Evolutionary conservation across 768 basidiomycete species (phyloP), one percentile per base, ranked within the genome.

Genomic region (Psilocybe subaeruginosa): DNA sequence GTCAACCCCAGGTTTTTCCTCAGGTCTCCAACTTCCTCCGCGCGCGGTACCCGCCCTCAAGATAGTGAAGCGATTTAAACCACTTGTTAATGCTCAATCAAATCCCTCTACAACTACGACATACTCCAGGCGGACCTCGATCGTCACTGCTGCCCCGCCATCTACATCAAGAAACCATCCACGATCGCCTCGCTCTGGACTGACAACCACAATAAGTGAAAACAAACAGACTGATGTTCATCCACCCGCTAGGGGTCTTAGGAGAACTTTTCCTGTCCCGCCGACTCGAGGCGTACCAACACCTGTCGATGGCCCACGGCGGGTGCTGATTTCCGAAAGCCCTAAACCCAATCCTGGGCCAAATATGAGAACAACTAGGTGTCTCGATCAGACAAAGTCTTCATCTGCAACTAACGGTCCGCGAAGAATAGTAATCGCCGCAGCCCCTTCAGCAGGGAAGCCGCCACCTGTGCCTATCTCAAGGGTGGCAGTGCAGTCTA

Each of bases 21-120:
- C 54, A n/a, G 30, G 9, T 17, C 29, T 58, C 27, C 61, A 56
- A 47, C 35, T 64, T 41, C 77, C 73, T 45, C 79, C 78, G 4
- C 73, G 72, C 43, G 74, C 77, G 1, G 71, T 82, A 23, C 77
- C 78, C 51, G 84, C 78, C 47, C 68, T 84, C 41, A 78, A 76
- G 33, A 82, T 84, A n/a, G 76, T 84, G 29, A 85, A 84, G 63
- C 74, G 81, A 49, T 64, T 67, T 16, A 64, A 52, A 54, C 45
- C 59, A 2, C 11, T 63, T 17, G 41, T 16, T 12, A 43, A n/a
- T 43, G 43, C 61, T 17, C 65, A 61, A 29, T 16, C 48, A 45
- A 57, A 33, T 19, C 52, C 60, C 17, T 47, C 55, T 19, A n/a
- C 56, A 41, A 41, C 48, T 12, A 35, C 53, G 19, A 61, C 54